phyloP scores from a whole-genome alignment of 306 rosid genomes.

The Rosa chinensis region DNA sequence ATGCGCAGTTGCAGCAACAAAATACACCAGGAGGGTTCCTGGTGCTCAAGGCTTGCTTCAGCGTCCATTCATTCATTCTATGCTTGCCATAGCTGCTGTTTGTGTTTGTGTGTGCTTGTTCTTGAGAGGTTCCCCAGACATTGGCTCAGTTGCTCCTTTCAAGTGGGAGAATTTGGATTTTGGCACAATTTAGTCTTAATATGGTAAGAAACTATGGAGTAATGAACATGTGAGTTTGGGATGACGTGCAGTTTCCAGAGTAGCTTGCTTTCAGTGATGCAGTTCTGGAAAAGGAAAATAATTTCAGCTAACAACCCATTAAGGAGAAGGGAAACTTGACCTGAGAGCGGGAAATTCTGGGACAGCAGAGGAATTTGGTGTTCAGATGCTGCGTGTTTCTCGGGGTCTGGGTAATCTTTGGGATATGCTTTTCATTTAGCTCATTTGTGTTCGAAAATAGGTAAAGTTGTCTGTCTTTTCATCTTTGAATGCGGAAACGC shows the following conservation, averaged over 20 bases:
- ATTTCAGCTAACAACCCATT: background rate
- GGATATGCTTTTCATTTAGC: conserved; percentile 22
- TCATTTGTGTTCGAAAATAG: conserved; percentile 18
- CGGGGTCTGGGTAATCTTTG: conserved; percentile 21
- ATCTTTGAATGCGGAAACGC: conserved; percentile 16
- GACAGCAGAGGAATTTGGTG: conserved; percentile 3
- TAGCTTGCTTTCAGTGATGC: background rate
- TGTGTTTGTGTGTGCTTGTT: conserved; percentile 91
- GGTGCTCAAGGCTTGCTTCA: conserved; percentile 65
- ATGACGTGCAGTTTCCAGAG: background rate
- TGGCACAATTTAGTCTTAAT: conserved; percentile 55
- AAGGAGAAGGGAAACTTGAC: background rate
- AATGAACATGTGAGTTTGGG: conserved; percentile 17
- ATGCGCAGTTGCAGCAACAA: conserved; percentile 55
- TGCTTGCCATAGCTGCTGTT: conserved; percentile 88
- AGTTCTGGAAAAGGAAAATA: background rate
- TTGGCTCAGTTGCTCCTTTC: conserved; percentile 74
- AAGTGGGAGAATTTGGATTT: conserved; percentile 76
- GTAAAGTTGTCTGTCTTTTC: conserved; percentile 3
- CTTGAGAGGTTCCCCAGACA: conserved; percentile 67
- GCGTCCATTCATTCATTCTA: conserved; percentile 72
- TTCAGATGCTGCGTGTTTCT: conserved; percentile 10
- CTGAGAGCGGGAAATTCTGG: background rate
- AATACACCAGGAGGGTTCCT: conserved; percentile 46
- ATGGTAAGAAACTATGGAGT: conserved; percentile 19